Base-by-base conservation (phyloP, 2,329 filamentous ascomycete genomes). In the Aspergillus calidoustus region DNA sequence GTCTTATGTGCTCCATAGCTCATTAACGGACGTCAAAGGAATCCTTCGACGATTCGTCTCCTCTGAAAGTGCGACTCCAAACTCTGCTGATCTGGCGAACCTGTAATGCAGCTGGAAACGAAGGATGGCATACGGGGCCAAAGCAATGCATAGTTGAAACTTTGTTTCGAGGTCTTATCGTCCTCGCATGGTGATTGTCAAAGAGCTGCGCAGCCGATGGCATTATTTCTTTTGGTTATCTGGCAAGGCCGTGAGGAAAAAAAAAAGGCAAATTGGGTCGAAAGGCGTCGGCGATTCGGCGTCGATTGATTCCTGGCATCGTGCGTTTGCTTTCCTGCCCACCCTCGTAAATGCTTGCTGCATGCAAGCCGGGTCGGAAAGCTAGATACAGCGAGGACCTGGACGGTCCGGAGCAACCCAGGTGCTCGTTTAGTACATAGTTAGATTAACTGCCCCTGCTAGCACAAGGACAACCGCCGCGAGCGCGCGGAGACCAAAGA, bases 291-390 rank as follows among this genome's bases (percentile, higher is more conserved):
- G 34, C 49, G 54, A 11, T 28, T 38, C 28, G 41, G 34, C 41
- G 54, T 17, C 28, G 51, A 44, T 46, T 58, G 34, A 13, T 59
- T 54, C 58, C 46, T 56, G 47, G 44, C 52, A 60, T 60, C 51
- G 38, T 55, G 58, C 38, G 44, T 57, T 9, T 57, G 54, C 30
- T 34, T n/a, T 41, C 23, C 43, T 31, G 47, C 64, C 54, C 62
- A 59, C 60, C 56, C 60, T 66, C 50, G 41, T 59, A 52, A 51
- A 65, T 38, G 47, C 31, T 58, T 58, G 51, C 64, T 63, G 63
- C 64, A 66, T 64, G 64, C 64, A 65, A 65, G 64, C 55, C 60
- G 62, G 64, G 57, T 51, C 55, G 59, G 52, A 57, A 44, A 19
- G 25, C 46, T 30, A 19, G 25, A 30, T 30, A 17, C 31, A 41